Base-by-base conservation (phyloP, 2,329 filamentous ascomycete genomes). In the Alternaria sp. region DNA sequence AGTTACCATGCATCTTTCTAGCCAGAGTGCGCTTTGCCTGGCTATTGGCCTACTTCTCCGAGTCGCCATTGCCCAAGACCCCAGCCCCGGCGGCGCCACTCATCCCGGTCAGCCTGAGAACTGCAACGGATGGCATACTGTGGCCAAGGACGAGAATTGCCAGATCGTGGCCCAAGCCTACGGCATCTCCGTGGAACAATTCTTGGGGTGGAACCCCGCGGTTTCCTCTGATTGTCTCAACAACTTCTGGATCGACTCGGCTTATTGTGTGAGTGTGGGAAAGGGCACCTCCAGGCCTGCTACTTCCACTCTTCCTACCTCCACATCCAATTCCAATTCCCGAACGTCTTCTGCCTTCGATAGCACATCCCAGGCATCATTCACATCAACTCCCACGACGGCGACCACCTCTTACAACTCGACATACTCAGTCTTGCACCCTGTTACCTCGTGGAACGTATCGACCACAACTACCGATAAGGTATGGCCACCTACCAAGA, bases 61-160 rank as follows among this genome's bases (percentile, higher is more conserved):
- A 54, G 12, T 32, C 30, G 21, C 7, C 12, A 4, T n/a, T 12
- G 51, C 51, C 23, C 30, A 54, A 36, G 23, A 19, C 32, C 26
- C 51, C 13, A 54, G 21, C 5, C 21, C 21, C 21, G 21, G 21
- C 21, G 21, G 21, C 5, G 21, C 21, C 21, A 23, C 21, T 5
- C 21, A 23, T 23, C 21, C 21, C 21, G 21, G 21, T 23, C 21
- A 54, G 23, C 30, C 51, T 13, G 17, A 36, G 19, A 40, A 43
- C 30, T 54, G 51, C 51, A 54, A 54, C n/a, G 51, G 51, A 19
- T 54, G 51, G 51, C 51, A 54, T 10, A 54, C 51, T 19, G 51
- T 54, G 3, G 51, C 43, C 21, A 23, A 21, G 30, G 30, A 43
- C 51, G 51, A 54, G 12, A 54, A 54, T n/a, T 54, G 51, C 17